Base-by-base conservation (phyloP, 768 basidiomycete species). In the Termitomyces titanicus region DNA sequence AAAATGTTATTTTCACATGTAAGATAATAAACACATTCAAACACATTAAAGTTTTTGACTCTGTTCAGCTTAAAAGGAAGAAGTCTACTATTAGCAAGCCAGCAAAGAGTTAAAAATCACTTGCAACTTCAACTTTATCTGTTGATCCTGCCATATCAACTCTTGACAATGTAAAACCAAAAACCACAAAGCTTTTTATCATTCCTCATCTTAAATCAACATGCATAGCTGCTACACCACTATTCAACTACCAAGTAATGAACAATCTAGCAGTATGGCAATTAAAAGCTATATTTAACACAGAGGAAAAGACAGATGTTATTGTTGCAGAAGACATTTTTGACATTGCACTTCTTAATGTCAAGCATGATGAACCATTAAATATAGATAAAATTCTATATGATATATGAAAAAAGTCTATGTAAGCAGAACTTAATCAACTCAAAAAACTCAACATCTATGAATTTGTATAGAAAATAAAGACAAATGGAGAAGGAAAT, bases 401-500 rank as follows among this genome's bases (percentile, higher is more conserved):
- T 24, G 15, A 51, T 0, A 34, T 66, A 25, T 68, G 64, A 67
- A 57, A 61, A 45, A 33, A 56, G 8, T 64, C 64, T 11, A 65
- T 70, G 63, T 53, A 67, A 11, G 49, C 61, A 15, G 65, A 72
- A 45, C 47, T 65, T 3, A 46, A 68, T 63, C 61, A 61, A 12
- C 54, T 71, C 1, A 45, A 64, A 20, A 56, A 57, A n/a, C 66
- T 70, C 43, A 64, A 63, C 1, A 71, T 69, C 2, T 76, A 68
- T 61, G 54, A 61, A 29, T 3, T 69, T 0, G 61, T 56, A 76
- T n/a, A n/a, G n/a, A 0, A 60, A 58, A 1, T 67, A 65, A 25
- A 65, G 63, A 54, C 72, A 70, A 63, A 76, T 53, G 61, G 63
- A 10, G 17, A n/a, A n/a, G n/a, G n/a, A n/a, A n/a, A n/a, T n/a